Percentiles rank a stretch among this genome's conserved stretches.
These are phyloP conservation scores for Solanum clarkiae DNA, from an alignment of 257 asterid genomes.

Conservation along the genomic window DNA sequence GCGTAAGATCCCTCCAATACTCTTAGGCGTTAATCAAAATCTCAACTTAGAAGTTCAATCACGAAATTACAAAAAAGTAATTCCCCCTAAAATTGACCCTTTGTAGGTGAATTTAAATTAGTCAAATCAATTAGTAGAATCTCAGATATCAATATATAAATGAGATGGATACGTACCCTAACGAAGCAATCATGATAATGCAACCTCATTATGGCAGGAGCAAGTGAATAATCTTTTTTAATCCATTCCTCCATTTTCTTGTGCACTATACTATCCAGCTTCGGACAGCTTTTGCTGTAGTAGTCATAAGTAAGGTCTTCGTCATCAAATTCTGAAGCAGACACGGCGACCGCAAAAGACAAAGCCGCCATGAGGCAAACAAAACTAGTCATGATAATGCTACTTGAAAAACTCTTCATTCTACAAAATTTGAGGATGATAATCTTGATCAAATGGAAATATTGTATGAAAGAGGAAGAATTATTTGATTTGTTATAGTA, in stretches of 20 bases:
- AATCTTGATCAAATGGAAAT: background rate
- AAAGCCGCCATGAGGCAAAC: background rate
- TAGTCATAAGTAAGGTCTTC: slow-evolving; percentile 17
- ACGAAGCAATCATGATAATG: slow-evolving; percentile 75
- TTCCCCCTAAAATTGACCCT: background rate
- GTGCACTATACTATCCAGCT: slow-evolving; percentile 39
- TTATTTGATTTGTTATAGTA: background rate
- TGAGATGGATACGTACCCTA: slow-evolving; percentile 25
- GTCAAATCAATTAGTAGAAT: rapidly evolving
- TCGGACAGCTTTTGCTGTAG: slow-evolving; percentile 46
- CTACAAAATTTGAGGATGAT: background rate
- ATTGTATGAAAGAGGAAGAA: background rate
- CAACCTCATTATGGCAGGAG: slow-evolving; percentile 62
- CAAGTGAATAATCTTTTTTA: slow-evolving; percentile 39
- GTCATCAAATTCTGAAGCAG: background rate
- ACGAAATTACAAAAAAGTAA: no score
- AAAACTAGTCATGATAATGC: background rate
- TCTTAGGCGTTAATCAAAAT: background rate
- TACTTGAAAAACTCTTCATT: background rate
- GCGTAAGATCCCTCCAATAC: background rate
- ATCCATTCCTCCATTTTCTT: slow-evolving; percentile 42
- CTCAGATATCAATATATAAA: background rate
- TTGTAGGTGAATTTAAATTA: background rate
- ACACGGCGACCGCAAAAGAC: background rate
- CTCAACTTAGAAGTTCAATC: background rate